Conservation (phyloP, 2,329 filamentous ascomycete species). For the Plenodomus lindquistii region DNA sequence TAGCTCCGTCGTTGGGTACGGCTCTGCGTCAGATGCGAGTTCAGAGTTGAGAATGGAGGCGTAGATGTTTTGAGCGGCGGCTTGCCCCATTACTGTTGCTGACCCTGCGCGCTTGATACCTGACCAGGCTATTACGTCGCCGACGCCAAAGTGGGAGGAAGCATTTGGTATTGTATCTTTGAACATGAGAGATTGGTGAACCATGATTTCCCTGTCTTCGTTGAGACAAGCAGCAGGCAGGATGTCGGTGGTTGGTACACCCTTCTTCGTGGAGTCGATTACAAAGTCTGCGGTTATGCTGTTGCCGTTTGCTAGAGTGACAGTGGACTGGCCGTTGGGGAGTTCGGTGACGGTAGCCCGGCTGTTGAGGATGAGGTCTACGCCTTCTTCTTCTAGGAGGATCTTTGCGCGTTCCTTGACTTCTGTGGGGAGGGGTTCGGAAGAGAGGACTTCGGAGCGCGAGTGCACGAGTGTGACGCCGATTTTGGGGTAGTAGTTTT, state of each 20-base stretch:
- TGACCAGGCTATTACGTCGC: constrained; percentile 72
- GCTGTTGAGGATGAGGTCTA: constrained; percentile 66
- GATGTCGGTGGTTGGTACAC: constrained; percentile 64
- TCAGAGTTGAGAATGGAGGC: constrained; percentile 42
- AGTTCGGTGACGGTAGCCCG: constrained; percentile 55
- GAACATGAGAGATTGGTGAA: constrained; percentile 61
- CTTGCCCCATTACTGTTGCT: constrained; percentile 74
- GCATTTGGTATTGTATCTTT: constrained; percentile 59
- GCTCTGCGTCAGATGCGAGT: constrained; percentile 15
- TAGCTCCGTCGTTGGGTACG: constrained; percentile 27
- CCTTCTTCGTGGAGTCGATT: constrained; percentile 69
- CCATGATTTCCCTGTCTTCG: constrained; percentile 67
- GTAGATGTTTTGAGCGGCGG: constrained; percentile 62
- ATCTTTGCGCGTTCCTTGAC: constrained; percentile 66
- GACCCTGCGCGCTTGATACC: constrained; percentile 79
- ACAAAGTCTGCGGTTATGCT: constrained; percentile 65
- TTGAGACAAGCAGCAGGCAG: constrained; percentile 64
- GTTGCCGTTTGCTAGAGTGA: constrained; percentile 51
- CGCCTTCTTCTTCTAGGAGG: constrained; percentile 63
- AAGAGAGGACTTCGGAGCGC: constrained; percentile 68
- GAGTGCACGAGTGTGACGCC: constrained; percentile 78
- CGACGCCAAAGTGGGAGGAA: constrained; percentile 67
- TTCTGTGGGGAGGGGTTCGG: constrained; percentile 71
- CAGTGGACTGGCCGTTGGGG: constrained; percentile 41
- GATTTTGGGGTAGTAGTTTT: constrained; percentile 65